Conservation (phyloP, 805 yeast species). For the Gaillardinia entomophila region DNA sequence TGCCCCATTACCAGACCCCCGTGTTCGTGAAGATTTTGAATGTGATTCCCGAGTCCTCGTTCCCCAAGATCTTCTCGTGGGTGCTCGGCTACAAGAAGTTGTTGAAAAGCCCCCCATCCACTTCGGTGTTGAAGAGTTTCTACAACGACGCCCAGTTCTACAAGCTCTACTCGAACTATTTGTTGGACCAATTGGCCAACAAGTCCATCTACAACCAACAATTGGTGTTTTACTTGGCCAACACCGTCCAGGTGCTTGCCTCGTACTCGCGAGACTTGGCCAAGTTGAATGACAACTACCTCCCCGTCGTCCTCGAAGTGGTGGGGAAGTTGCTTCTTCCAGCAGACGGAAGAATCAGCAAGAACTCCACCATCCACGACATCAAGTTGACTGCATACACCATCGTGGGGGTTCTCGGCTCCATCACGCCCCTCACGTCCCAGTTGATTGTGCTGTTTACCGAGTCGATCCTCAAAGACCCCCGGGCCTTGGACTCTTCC, state of each 20-base stretch:
- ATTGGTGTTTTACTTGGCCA: constrained; percentile 73
- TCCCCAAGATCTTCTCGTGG: constrained; percentile 81
- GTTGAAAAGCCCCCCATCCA: constrained; percentile 58
- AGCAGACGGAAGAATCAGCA: constrained; percentile 8
- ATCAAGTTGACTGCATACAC: constrained; percentile 82
- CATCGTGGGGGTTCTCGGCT: constrained; percentile 66
- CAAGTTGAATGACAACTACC: constrained; percentile 39
- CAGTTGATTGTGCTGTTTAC: constrained; percentile 27
- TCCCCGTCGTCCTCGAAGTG: constrained; percentile 55
- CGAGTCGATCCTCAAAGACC: constrained; percentile 24
- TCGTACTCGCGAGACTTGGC: constrained; percentile 45
- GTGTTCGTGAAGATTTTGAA: constrained; percentile 72
- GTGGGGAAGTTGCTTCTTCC: constrained; percentile 47
- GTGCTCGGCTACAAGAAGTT: constrained; percentile 60
- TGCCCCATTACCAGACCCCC: constrained; percentile 76
- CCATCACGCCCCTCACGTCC: constrained; percentile 56
- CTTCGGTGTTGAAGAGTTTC: constrained; percentile 68
- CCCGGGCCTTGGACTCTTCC: constrained; percentile 12
- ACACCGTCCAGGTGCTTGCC: constrained; percentile 62
- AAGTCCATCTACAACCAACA: constrained; percentile 60
- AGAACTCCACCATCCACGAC: constrained; percentile 34
- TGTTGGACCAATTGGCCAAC: constrained; percentile 44
- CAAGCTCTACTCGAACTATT: constrained; percentile 57
- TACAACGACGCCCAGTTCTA: constrained; percentile 59
- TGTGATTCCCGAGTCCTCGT: constrained; percentile 48